These are phyloP conservation scores for Suhomyces bokatorum DNA, from an alignment of 1,139 yeast species.

Conservation along the genomic window DNA sequence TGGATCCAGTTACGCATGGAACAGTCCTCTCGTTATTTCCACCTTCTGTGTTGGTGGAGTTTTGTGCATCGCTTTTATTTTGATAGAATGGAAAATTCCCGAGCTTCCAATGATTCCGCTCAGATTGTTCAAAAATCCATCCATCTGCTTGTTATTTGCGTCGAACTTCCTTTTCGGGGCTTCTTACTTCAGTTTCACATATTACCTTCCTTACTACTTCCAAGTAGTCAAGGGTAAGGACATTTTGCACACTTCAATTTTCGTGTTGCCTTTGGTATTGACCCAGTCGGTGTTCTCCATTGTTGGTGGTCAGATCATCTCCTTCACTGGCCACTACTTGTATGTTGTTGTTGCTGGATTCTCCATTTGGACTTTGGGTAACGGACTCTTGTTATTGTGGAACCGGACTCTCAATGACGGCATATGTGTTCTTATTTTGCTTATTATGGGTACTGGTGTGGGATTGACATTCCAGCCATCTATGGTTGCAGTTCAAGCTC, in stretches of 20 bases:
- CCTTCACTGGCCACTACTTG: constrained; percentile 44
- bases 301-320: constrained; percentile 45
- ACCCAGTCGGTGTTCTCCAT: constrained; percentile 42
- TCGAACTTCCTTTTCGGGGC: constrained; percentile 53
- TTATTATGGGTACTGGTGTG: constrained; percentile 50
- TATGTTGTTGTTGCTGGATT: constrained; percentile 45
- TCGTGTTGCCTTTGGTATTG: constrained; percentile 45
- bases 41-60: constrained; percentile 49
- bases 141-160: constrained; percentile 41
- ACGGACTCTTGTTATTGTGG: constrained; percentile 40
- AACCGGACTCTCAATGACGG: constrained; percentile 32
- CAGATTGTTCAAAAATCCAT: constrained; percentile 39
- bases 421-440: constrained; percentile 33
- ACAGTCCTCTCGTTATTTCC: constrained; percentile 47
- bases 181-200: constrained; percentile 45
- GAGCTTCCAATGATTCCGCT: constrained; percentile 59
- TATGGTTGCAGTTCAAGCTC: constrained; percentile 57
- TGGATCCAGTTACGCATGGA: constrained; percentile 53
- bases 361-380: constrained; percentile 42
- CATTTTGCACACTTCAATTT: constrained; percentile 39
- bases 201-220: constrained; percentile 52
- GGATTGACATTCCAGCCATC: constrained; percentile 59
- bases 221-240: constrained; percentile 48
- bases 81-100: constrained; percentile 52
- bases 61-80: constrained; percentile 39